phyloP scores from a whole-genome alignment of 208 protist species.

The Crithidia mellificae region DNA sequence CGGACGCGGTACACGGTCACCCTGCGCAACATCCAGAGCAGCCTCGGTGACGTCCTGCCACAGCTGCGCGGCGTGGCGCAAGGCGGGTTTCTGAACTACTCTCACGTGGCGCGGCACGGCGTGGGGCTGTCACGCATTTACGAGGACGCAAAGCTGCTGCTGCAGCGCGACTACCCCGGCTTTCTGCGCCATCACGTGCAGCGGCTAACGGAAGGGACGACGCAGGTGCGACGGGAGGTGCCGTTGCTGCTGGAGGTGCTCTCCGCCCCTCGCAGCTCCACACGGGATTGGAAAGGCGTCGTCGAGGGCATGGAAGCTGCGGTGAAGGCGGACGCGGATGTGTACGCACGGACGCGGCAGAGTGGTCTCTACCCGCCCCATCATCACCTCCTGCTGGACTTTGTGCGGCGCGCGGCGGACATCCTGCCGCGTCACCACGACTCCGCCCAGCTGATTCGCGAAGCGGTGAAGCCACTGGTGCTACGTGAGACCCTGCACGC shows the following conservation, averaged over 20 bases:
- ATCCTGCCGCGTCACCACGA: slow-evolving; percentile 56
- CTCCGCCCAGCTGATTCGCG: slow-evolving; percentile 74
- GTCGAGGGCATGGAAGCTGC: slow-evolving; percentile 40
- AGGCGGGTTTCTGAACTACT: slow-evolving; percentile 78
- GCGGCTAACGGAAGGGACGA: slow-evolving; percentile 67
- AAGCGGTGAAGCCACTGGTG: slow-evolving; percentile 56
- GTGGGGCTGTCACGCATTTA: slow-evolving; percentile 55
- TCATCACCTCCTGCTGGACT: slow-evolving; percentile 71
- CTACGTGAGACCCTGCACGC: slow-evolving; percentile 71
- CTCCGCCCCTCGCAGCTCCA: slow-evolving; percentile 25
- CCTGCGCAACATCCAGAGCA: slow-evolving; percentile 62
- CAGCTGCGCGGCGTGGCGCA: slow-evolving; percentile 46
- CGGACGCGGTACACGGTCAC: slow-evolving; percentile 65
- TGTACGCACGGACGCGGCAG: slow-evolving; percentile 39
- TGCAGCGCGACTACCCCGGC: slow-evolving; percentile 64
- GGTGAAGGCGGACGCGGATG: slow-evolving; percentile 40
- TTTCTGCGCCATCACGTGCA: slow-evolving; percentile 61
- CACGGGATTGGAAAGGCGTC: slow-evolving; percentile 46
- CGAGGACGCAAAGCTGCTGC: slow-evolving; percentile 55
- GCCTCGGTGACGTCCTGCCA: slow-evolving; percentile 68
- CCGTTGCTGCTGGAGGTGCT: slow-evolving; percentile 55
- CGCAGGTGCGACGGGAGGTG: slow-evolving; percentile 59
- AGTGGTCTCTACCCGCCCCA: slow-evolving; percentile 82
- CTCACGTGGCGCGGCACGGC: slow-evolving; percentile 76
- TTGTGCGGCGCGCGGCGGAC: slow-evolving; percentile 60